Evolutionary conservation across 306 rosid genomes (phyloP).

Genomic region (Macrotyloma uniflorum): DNA sequence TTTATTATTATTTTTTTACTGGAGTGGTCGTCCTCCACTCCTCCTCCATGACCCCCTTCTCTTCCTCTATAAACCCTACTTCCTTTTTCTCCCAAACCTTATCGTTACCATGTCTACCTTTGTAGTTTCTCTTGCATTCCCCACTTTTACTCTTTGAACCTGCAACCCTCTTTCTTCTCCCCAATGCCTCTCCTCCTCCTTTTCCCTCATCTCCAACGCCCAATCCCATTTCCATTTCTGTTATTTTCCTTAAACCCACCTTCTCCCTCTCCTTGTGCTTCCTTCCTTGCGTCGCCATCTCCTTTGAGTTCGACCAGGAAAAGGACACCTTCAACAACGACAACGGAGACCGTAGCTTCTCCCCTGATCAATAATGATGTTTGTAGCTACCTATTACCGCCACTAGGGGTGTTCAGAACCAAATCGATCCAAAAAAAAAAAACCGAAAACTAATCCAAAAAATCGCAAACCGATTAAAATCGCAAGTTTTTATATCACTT

Average conservation of each 20-base stretch:
- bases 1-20: too few relatives aligned
- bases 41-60: too few relatives aligned
- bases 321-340: constrained; percentile 54
- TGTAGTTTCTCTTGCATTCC: constrained; percentile 66
- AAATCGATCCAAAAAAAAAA: too few relatives aligned
- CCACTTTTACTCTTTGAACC: constrained; percentile 53
- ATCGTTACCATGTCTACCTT: constrained; percentile 74
- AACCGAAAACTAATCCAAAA: too few relatives aligned
- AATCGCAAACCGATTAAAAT: too few relatives aligned
- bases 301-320: constrained; percentile 77
- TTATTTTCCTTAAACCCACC: constrained; percentile 43
- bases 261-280: constrained; percentile 48
- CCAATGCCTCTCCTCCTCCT: constrained; percentile 42
- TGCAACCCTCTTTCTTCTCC: constrained; percentile 42
- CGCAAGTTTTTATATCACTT: too few relatives aligned
- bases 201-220: constrained; percentile 35
- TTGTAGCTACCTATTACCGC: too few relatives aligned
- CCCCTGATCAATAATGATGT: too few relatives aligned
- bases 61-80: too few relatives aligned
- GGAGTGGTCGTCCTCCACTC: too few relatives aligned
- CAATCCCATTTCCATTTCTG: constrained; percentile 60
- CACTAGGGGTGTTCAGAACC: too few relatives aligned
- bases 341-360: constrained; percentile 39
- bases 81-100: constrained; percentile 42
- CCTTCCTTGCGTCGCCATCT: constrained; percentile 56